These are phyloP conservation scores for Inosperma sp. DNA, from an alignment of 768 basidiomycete genomes.

Conservation along the genomic window DNA sequence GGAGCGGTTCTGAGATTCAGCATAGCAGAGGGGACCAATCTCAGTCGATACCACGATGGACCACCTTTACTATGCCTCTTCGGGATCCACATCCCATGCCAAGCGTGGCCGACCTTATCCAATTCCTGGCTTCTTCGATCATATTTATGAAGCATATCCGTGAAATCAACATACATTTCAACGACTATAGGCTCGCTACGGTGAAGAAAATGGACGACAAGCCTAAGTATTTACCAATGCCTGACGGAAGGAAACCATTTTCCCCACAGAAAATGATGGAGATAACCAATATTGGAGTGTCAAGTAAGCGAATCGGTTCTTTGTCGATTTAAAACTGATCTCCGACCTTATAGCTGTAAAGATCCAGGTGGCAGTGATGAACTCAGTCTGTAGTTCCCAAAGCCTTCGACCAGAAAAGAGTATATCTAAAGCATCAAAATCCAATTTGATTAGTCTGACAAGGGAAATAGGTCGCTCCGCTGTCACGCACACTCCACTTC, in stretches of 20 bases:
- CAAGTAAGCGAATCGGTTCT: conserved; percentile 45
- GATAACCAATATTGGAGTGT: conserved; percentile 57
- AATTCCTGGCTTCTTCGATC: conserved; percentile 86
- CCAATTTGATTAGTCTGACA: too few relatives aligned
- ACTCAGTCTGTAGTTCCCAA: conserved; percentile 73
- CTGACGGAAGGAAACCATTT: conserved; percentile 49
- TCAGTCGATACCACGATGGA: too few relatives aligned
- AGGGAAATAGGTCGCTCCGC: too few relatives aligned
- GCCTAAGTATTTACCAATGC: conserved; percentile 47
- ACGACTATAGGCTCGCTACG: conserved; percentile 66
- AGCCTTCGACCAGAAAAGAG: conserved; percentile 57
- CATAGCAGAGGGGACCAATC: too few relatives aligned
- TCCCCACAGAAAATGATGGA: conserved; percentile 65
- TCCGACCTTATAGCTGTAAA: conserved; percentile 48
- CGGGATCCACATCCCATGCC: conserved; percentile 80
- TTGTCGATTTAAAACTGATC: neutral
- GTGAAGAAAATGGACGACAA: conserved; percentile 59
- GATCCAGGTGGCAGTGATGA: conserved; percentile 79
- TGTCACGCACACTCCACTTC: too few relatives aligned
- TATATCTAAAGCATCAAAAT: conserved; percentile 24
- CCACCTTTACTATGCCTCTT: conserved; percentile 84
- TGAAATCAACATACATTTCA: conserved; percentile 76
- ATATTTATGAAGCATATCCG: conserved; percentile 85
- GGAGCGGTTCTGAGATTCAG: conserved; percentile 75
- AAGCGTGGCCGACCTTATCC: conserved; percentile 77